A percentile compares a stretch with the other conserved stretches of the same genome.
Conservation (phyloP, 371 early-diverging fungal genomes). For the Cladochytrium tenue region DNA sequence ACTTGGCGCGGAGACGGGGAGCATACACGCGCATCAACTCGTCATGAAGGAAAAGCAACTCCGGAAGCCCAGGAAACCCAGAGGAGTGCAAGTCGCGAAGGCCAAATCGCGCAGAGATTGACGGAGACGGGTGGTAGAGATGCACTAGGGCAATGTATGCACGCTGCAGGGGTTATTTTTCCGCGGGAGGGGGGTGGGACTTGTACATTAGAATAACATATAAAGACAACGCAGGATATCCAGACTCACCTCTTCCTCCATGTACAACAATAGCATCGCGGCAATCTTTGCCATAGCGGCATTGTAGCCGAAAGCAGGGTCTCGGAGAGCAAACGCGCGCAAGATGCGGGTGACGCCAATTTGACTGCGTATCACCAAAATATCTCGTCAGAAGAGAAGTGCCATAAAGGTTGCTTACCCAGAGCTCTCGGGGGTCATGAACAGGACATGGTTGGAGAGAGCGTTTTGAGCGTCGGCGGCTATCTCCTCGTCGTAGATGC, state of each 20-base stretch:
- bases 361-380: background rate
- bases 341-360: background rate
- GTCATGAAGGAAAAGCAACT: constrained; percentile 11
- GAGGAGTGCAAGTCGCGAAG: background rate
- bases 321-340: background rate
- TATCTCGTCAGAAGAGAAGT: background rate
- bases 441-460: constrained; percentile 6
- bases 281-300: constrained; percentile 5
- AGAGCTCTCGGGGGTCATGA: constrained; percentile 3
- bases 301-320: constrained; percentile 2
- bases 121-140: constrained; percentile 1
- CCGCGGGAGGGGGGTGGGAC: no score
- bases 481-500: background rate
- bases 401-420: background rate
- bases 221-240: background rate
- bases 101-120: background rate
- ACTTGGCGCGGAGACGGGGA: constrained; percentile 7
- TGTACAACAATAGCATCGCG: constrained; percentile 7
- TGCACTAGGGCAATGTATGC: constrained; percentile 5
- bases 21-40: constrained; percentile 2
- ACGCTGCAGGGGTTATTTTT: no score
- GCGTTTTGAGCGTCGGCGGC: background rate
- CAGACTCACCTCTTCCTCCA: constrained; percentile 17
- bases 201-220: background rate
- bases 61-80: constrained; percentile 5